These are phyloP conservation scores for Poa annua DNA, from an alignment of 176 grass and related monocot genomes.

Conservation along the genomic window DNA sequence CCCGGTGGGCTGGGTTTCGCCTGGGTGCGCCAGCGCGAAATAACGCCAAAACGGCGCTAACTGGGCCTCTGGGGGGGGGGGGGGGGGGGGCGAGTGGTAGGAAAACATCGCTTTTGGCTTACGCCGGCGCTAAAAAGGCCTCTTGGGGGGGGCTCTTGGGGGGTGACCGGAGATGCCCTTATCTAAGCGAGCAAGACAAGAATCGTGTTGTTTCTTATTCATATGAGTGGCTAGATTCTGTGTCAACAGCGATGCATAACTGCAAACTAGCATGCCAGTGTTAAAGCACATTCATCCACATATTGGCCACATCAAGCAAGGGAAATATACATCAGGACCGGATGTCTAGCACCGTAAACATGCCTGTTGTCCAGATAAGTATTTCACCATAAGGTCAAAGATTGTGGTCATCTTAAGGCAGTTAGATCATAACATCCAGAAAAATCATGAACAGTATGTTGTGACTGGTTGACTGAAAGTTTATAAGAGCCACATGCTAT, in stretches of 20 bases:
- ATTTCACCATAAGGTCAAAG: slow-evolving; percentile 9
- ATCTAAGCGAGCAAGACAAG: not conserved
- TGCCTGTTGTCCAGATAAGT: not conserved
- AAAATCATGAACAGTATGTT: not conserved
- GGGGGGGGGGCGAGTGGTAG: too few relatives aligned
- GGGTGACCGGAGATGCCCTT: too few relatives aligned
- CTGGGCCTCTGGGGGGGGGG: too few relatives aligned
- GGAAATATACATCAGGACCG: not conserved
- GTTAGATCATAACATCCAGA: not conserved
- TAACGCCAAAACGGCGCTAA: too few relatives aligned
- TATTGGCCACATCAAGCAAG: not conserved
- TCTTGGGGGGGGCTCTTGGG: too few relatives aligned
- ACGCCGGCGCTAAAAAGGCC: too few relatives aligned
- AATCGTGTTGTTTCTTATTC: not conserved
- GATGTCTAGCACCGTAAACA: not conserved
- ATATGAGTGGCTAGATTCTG: not conserved
- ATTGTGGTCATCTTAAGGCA: not conserved
- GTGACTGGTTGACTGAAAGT: not conserved
- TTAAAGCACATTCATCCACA: not conserved
- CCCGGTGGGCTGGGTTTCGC: too few relatives aligned
- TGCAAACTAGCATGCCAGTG: not conserved
- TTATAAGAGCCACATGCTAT: not conserved
- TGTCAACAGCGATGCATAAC: slow-evolving; percentile 11
- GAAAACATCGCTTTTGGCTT: too few relatives aligned
- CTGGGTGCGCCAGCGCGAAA: too few relatives aligned